Evolutionary conservation across 2,329 filamentous ascomycete species (phyloP).

Genomic region (Scedosporium boydii): DNA sequence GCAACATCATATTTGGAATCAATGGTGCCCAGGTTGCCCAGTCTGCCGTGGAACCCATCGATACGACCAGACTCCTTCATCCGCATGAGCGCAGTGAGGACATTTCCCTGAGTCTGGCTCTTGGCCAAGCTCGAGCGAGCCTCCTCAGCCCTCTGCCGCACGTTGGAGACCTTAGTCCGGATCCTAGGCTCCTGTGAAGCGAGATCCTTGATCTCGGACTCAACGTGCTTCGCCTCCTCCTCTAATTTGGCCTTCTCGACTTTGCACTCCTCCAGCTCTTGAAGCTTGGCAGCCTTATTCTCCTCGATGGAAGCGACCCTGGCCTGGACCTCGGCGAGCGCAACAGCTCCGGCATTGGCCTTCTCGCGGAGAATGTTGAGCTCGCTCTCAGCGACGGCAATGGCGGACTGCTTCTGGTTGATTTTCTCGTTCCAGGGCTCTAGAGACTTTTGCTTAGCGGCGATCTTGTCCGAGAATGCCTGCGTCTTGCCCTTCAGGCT

Average conservation of each 20-base stretch:
- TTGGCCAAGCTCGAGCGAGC: constrained; percentile 82
- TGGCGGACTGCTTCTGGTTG: constrained; percentile 88
- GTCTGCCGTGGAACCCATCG: constrained; percentile 89
- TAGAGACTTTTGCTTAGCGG: constrained; percentile 81
- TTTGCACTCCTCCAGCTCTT: constrained; percentile 68
- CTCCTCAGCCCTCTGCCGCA: constrained; percentile 91
- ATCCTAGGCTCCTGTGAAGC: constrained; percentile 70
- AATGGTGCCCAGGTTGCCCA: constrained; percentile 90
- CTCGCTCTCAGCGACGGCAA: constrained; percentile 91
- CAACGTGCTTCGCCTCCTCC: constrained; percentile 63
- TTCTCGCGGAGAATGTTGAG: constrained; percentile 85
- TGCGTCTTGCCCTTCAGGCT: constrained; percentile 92
- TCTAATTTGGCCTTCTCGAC: constrained; percentile 62
- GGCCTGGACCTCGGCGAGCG: constrained; percentile 70
- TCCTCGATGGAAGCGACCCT: constrained; percentile 70
- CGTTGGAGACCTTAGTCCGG: constrained; percentile 75
- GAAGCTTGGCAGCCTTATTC: constrained; percentile 58
- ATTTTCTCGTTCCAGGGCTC: constrained; percentile 97
- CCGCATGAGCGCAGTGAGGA: constrained; percentile 83
- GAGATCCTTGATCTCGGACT: constrained; percentile 64
- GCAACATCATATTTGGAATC: constrained; percentile 92
- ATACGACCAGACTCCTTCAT: constrained; percentile 94
- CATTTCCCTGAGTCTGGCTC: constrained; percentile 87
- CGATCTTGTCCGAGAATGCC: constrained; percentile 84
- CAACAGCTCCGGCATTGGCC: constrained; percentile 75